phyloP scores from a whole-genome alignment of 257 asterid species.

The Solanum piurae region DNA sequence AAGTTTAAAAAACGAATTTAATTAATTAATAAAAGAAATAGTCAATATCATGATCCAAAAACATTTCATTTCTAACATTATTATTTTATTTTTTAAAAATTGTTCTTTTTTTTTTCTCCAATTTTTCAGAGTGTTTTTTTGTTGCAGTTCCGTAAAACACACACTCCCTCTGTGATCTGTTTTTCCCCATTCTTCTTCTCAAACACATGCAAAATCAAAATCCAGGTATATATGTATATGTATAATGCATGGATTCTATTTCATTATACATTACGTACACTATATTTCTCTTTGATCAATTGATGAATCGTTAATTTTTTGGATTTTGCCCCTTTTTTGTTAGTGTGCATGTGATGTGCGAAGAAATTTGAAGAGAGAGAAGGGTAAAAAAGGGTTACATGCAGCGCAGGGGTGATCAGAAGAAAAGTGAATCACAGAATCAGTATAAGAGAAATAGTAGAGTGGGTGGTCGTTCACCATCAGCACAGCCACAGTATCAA shows the following conservation, averaged over 20 bases:
- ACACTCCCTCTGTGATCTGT: not conserved
- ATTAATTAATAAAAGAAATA: not conserved
- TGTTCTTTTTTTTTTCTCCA: not conserved
- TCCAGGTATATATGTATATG: not conserved
- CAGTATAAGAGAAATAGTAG: not conserved
- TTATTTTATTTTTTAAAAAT: not conserved
- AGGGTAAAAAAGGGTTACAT: not conserved
- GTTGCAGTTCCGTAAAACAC: not conserved
- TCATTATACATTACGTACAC: not conserved
- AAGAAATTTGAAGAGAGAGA: not conserved
- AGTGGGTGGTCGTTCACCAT: not conserved
- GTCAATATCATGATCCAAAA: not conserved
- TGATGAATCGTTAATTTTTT: not conserved
- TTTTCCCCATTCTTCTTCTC: not conserved
- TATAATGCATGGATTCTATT: not conserved
- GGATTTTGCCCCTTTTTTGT: not conserved
- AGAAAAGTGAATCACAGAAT: not conserved
- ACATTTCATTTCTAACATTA: not conserved
- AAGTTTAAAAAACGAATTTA: not conserved
- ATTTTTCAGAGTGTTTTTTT: not conserved
- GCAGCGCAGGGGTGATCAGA: not conserved
- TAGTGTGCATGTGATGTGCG: not conserved
- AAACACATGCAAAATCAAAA: not conserved
- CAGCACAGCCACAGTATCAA: constrained; percentile 2
- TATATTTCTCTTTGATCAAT: not conserved